phyloP scores from a whole-genome alignment of 2,329 filamentous ascomycete genomes.

The Ophiostoma pallidulum region DNA sequence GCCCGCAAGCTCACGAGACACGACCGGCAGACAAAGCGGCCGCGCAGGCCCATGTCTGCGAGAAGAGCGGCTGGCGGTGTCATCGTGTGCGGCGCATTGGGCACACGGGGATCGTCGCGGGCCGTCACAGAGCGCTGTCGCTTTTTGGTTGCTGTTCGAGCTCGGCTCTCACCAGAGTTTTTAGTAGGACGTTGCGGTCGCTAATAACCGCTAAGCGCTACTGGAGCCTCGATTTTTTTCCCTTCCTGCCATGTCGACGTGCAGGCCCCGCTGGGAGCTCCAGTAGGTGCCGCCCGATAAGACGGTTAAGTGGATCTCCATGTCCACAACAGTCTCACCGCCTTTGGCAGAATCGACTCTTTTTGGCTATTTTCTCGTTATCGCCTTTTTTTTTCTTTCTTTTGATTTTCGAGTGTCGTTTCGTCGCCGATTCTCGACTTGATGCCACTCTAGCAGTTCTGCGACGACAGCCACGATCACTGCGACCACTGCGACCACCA shows the following conservation, averaged over 20 bases:
- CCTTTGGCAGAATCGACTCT: slow-evolving; percentile 13
- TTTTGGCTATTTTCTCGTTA: slow-evolving; percentile 3
- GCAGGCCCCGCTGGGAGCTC: no score
- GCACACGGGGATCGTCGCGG: neutral
- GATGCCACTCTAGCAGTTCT: neutral
- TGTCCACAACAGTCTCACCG: slow-evolving; percentile 1
- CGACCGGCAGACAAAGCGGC: slow-evolving; percentile 17
- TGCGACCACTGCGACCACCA: neutral
- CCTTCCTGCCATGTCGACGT: neutral
- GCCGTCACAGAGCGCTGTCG: no score
- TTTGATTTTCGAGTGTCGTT: neutral
- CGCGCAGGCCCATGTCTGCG: slow-evolving; percentile 12
- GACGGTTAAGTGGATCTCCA: neutral
- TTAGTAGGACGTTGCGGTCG: no score
- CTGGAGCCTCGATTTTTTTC: neutral
- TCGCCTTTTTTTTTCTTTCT: slow-evolving; percentile 4
- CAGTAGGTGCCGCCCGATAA: neutral
- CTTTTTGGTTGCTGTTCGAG: no score
- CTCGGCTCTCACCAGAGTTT: no score
- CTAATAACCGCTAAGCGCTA: no score
- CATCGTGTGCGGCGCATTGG: slow-evolving; percentile 3
- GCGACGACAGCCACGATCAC: no score
- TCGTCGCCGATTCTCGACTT: neutral
- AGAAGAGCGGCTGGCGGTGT: slow-evolving; percentile 11
- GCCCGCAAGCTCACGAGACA: slow-evolving; percentile 16